Percentiles rank a stretch among this genome's conserved stretches.
Conservation (phyloP, 2,329 filamentous ascomycete genomes). For the Calcarisporium arbuscula region DNA sequence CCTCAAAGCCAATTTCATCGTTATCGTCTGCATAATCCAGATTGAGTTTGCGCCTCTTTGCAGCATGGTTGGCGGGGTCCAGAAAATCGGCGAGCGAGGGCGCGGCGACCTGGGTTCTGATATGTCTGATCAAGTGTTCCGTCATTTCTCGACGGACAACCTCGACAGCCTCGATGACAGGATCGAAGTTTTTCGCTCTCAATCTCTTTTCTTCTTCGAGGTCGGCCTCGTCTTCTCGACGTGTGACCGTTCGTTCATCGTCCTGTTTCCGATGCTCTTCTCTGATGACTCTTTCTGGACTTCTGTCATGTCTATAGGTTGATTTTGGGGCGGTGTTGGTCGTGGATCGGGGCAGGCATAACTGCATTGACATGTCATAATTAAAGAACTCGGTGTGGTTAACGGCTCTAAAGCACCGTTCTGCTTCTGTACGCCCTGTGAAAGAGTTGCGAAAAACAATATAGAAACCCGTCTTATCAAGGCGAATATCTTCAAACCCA, state of each 20-base stretch:
- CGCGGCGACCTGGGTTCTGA: constrained; percentile 79
- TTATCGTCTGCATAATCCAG: constrained; percentile 60
- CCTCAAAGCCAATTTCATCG: constrained; percentile 43
- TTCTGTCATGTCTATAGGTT: too few species aligned
- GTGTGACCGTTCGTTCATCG: constrained; percentile 58
- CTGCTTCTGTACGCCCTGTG: constrained; percentile 71
- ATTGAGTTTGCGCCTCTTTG: constrained; percentile 74
- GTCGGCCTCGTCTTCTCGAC: constrained; percentile 72
- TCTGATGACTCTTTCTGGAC: constrained; percentile 21
- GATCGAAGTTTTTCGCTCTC: constrained; percentile 81
- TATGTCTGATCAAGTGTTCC: constrained; percentile 81
- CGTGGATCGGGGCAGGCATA: constrained; percentile 36
- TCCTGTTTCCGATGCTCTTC: constrained; percentile 39
- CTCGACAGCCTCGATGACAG: constrained; percentile 76
- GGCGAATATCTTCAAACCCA: constrained; percentile 71
- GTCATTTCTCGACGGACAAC: constrained; percentile 73
- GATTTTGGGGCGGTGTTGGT: constrained; percentile 28
- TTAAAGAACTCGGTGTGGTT: constrained; percentile 84
- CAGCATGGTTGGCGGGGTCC: constrained; percentile 71
- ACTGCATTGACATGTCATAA: constrained; percentile 86
- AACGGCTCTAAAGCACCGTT: constrained; percentile 70
- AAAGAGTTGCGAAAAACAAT: constrained; percentile 80
- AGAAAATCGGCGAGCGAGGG: constrained; percentile 76
- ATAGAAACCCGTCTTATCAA: constrained; percentile 84
- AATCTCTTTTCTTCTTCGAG: constrained; percentile 86